These are phyloP conservation scores for Purpureocillium takamizusanense DNA, from an alignment of 2,329 filamentous ascomycete species.

Conservation along the genomic window DNA sequence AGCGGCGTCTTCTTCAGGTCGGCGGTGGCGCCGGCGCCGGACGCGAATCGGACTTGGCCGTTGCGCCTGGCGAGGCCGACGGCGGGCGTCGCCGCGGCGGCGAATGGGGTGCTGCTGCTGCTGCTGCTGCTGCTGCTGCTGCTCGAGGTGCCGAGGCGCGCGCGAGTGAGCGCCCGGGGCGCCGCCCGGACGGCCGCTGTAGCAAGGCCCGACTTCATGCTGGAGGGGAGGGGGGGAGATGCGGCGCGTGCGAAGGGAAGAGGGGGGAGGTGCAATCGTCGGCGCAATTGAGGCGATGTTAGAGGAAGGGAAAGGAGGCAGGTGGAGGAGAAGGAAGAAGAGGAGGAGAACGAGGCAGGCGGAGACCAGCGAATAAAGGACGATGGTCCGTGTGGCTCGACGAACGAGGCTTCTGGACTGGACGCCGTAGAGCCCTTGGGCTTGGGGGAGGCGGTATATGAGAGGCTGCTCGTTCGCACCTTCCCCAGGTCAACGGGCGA, in stretches of 20 bases:
- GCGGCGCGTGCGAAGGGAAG: constrained; percentile 5
- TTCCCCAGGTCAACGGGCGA: background rate
- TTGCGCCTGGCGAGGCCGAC: constrained; percentile 5
- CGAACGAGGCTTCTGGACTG: no score
- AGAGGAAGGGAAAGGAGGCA: no score
- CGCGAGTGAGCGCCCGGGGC: constrained; percentile 14
- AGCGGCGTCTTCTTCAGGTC: constrained; percentile 58
- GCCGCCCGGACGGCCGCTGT: constrained; percentile 19
- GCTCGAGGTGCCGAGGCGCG: background rate
- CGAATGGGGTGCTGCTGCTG: background rate
- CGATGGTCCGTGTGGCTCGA: no score
- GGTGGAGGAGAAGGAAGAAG: no score
- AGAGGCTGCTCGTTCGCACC: constrained; percentile 6
- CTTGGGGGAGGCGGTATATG: background rate
- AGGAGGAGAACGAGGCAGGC: no score
- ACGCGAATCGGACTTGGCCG: constrained; percentile 16
- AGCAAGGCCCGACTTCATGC: background rate
- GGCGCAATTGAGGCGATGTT: no score
- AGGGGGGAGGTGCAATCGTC: background rate
- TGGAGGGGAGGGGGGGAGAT: constrained; percentile 4
- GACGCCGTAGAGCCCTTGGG: no score
- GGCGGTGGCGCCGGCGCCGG: constrained; percentile 10
- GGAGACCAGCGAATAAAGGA: no score
- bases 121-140: no score
- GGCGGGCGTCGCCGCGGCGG: constrained; percentile 3